Evolutionary conservation across 495 filamentous ascomycete species (phyloP).

Genomic region (Chaetomium tenue): DNA sequence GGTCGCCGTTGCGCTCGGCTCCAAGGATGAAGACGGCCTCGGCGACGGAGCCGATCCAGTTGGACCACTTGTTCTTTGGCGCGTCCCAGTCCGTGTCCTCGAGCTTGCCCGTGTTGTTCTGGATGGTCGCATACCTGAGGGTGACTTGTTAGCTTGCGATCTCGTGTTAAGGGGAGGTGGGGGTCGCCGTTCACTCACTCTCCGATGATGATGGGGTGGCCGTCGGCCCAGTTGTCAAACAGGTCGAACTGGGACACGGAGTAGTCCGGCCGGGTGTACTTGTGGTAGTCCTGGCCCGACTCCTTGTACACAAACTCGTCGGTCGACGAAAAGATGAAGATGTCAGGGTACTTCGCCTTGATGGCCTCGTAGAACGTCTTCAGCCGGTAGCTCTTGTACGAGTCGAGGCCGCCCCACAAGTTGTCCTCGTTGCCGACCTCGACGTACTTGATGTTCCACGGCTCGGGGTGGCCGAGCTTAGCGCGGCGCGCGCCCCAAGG

Average conservation of each 20-base stretch:
- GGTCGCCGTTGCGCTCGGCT: conserved; percentile 63
- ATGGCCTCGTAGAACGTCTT: conserved; percentile 57
- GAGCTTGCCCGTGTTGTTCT: conserved; percentile 26
- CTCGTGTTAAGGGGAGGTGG: neutral
- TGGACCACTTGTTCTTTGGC: conserved; percentile 13
- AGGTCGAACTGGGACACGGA: conserved; percentile 39
- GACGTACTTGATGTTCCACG: conserved; percentile 58
- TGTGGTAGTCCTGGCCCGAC: conserved; percentile 48
- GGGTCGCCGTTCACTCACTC: conserved; percentile 14
- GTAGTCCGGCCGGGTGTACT: conserved; percentile 37
- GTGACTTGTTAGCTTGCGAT: conserved; percentile 32
- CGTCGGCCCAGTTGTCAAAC: conserved; percentile 45
- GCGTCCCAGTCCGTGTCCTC: conserved; percentile 43
- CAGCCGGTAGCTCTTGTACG: conserved; percentile 46
- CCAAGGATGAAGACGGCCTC: conserved; percentile 69
- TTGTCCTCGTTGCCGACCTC: conserved; percentile 69
- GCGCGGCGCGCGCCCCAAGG: conserved; percentile 59
- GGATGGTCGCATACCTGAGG: conserved; percentile 39
- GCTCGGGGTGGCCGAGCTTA: conserved; percentile 54
- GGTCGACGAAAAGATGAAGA: conserved; percentile 40
- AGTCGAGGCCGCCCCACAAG: conserved; percentile 47
- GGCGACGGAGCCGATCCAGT: conserved; percentile 55
- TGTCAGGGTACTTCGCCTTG: conserved; percentile 56
- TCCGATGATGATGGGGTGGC: conserved; percentile 2
- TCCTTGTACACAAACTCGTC: conserved; percentile 40